Base-by-base conservation (phyloP, 169 alveolate genomes). In the Theileria orientalis region DNA sequence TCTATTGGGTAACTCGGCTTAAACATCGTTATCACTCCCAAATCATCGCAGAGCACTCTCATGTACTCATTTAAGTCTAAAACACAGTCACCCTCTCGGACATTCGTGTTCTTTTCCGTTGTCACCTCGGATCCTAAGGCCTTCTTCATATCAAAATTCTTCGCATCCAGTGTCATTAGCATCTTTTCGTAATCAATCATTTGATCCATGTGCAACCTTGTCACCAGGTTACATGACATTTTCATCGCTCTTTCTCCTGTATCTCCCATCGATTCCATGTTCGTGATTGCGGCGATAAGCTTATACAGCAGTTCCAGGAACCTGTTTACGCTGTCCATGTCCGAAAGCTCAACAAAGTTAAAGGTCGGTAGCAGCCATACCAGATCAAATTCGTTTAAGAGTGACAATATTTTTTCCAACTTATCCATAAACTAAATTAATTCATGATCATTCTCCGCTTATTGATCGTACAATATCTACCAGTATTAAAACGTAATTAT, bases 361-460 rank as follows among this genome's bases (percentile, higher is more conserved):
- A 79, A 72, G 14, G 87, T 19, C 9, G 87, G 87, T 1, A 79
- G 57, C 25, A 79, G 52, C 87, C 87, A 79, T 11, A 3, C n/a
- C 23, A 79, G 69, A 33, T 79, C 87, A 11, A 21, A 21, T 19
- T 49, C 41, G 7, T 69, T 42, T 19, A 71, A 59, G 1, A 61
- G 49, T 23, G 51, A 35, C 29, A 70, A 54, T 33, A 79, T 79
- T 33, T 62, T 72, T 1, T 49, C 37, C 59, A 79, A 30, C 23
- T 41, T 66, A 19, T 44, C 6, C 29, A 61, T 60, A 33, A 59
- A 77, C 86, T 77, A 47, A 51, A 59, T 19, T n/a, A 19, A 19
- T 9, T 47, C 21, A 47, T 47, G 21, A 5, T 21, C 14, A 5
- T 3, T 2, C 3, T 47, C 3, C 21, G 3, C 16, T 47, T n/a